Evolutionary conservation across 2,329 filamentous ascomycete genomes (phyloP), one percentile per base, ranked within the genome.

Genomic region (Didymellaceae sp.): DNA sequence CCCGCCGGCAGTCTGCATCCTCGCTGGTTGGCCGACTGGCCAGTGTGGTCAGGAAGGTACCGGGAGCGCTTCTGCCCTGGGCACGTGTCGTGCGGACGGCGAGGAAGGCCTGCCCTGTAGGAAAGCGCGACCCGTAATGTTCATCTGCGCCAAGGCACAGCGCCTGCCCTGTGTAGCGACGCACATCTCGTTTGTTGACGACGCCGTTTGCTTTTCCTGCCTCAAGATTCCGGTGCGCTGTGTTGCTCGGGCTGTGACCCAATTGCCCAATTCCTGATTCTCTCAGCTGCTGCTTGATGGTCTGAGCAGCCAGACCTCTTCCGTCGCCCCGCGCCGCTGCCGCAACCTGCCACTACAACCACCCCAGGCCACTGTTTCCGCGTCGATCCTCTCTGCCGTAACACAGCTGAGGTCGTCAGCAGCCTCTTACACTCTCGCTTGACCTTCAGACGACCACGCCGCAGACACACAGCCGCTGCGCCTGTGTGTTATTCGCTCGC

Each of bases 241-340:
- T 41, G 6, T 17, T 24, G 40, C 21, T 25, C 35, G 37, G 41
- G 17, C 30, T 41, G 18, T 32, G 25, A 25, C 20, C 35, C 25
- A 30, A 16, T 31, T 24, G 25, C 20, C 35, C 25, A 30, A 16
- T 31, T 24, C 24, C 41, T 34, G 41, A 40, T 35, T 41, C 30
- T 45, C 41, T 39, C 17, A 28, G 48, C 41, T 32, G 48, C 48
- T 41, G 37, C 37, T 32, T 25, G 21, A 30, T 32, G 34, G 46
- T 28, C 46, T 40, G 35, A 47, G 43, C 43, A 25, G 26, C 21
- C 30, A 52, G 37, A 46, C 48, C 26, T 44, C 39, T 53, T 43
- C 43, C 43, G 49, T 44, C 44, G 50, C 50, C 44, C 44, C 50
- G 50, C 40, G 44, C 50, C 43, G 44, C 35, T 31, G 28, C 49